These are phyloP conservation scores for Mortierella claussenii DNA, from an alignment of 192 early-diverging fungal species.

Conservation along the genomic window DNA sequence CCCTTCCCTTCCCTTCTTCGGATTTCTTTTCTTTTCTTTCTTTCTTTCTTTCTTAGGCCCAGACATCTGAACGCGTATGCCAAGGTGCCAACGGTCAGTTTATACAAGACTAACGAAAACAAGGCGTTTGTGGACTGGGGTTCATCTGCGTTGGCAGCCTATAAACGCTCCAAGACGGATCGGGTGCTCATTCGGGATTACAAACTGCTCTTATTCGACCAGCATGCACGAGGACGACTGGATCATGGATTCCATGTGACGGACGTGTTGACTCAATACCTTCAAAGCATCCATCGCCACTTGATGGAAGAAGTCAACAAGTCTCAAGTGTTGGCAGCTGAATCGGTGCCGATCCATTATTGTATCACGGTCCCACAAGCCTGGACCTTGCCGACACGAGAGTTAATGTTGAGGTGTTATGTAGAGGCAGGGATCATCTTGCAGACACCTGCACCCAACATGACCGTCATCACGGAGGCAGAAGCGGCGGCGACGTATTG, in stretches of 20 bases:
- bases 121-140: conserved; percentile 46
- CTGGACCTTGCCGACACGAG: conserved; percentile 47
- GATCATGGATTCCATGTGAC: conserved; percentile 42
- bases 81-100: conserved; percentile 48
- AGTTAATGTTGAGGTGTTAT: conserved; percentile 42
- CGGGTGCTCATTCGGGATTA: conserved; percentile 36
- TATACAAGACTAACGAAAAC: conserved; percentile 46
- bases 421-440: conserved; percentile 47
- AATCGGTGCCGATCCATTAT: conserved; percentile 47
- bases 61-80: conserved; percentile 49
- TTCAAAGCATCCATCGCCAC: conserved; percentile 41
- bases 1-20: too few relatives aligned
- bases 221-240: conserved; percentile 35
- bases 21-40: not conserved
- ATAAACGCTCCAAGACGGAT: conserved; percentile 39
- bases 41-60: conserved; percentile 32
- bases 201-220: conserved; percentile 45
- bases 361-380: conserved; percentile 52
- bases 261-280: conserved; percentile 47
- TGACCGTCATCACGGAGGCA: conserved; percentile 60
- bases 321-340: conserved; percentile 40
- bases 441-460: conserved; percentile 42
- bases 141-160: conserved; percentile 39
- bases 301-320: conserved; percentile 54
- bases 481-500: conserved; percentile 67